A percentile compares a stretch with the other conserved stretches of the same genome.
These are phyloP conservation scores for Oryza australiensis DNA, from an alignment of 176 grass and related monocot genomes.

Conservation along the genomic window DNA sequence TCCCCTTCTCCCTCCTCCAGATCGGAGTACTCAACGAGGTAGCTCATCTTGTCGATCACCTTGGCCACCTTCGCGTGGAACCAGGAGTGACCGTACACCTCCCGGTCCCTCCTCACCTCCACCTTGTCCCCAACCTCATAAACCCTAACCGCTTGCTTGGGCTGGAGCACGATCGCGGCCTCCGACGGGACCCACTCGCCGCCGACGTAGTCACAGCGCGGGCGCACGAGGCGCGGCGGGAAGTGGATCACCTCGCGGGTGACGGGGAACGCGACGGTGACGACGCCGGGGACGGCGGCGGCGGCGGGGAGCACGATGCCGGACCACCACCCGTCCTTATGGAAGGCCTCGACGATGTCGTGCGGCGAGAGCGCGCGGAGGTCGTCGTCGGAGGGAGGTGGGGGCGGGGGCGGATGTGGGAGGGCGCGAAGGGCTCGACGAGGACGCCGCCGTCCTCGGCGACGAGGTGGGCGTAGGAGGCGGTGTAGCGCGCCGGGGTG, in stretches of 20 bases:
- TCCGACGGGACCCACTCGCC: slow-evolving; percentile 41
- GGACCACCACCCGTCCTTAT: slow-evolving; percentile 78
- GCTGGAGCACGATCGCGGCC: slow-evolving; percentile 12
- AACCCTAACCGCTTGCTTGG: background rate
- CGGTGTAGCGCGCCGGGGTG: slow-evolving; percentile 24
- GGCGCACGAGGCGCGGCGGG: slow-evolving; percentile 35
- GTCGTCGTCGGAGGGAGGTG: background rate
- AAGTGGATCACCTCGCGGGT: slow-evolving; percentile 58
- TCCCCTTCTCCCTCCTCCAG: slow-evolving; percentile 14
- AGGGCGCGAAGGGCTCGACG: slow-evolving; percentile 38
- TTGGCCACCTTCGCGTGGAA: slow-evolving; percentile 48
- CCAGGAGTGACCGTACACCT: slow-evolving; percentile 52
- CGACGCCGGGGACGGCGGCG: background rate
- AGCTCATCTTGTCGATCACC: slow-evolving; percentile 37
- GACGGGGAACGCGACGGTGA: slow-evolving; percentile 56
- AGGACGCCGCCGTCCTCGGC: slow-evolving; percentile 43
- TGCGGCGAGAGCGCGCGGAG: background rate
- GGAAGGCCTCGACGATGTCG: slow-evolving; percentile 71
- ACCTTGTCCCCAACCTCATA: slow-evolving; percentile 52
- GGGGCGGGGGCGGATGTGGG: slow-evolving; percentile 43
- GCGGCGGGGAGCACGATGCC: slow-evolving; percentile 43
- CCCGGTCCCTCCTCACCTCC: slow-evolving; percentile 48
- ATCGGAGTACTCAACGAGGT: slow-evolving; percentile 54
- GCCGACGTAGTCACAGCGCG: slow-evolving; percentile 44
- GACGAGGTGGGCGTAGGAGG: slow-evolving; percentile 52